Conservation (phyloP, 2,329 filamentous ascomycete species). For the Microascus cirrosus region DNA sequence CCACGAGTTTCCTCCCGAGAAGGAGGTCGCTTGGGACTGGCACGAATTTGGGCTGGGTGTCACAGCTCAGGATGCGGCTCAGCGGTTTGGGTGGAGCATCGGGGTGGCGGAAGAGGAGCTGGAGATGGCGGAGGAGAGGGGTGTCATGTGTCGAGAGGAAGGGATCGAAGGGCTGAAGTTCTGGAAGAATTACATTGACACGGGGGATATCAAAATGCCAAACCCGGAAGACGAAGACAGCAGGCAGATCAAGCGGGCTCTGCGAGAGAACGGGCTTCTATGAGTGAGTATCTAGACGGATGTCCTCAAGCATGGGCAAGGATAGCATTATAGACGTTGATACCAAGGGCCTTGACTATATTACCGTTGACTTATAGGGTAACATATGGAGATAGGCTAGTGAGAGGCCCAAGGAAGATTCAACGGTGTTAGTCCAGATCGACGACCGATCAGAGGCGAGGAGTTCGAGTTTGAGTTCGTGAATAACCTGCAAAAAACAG, state of each 20-base stretch:
- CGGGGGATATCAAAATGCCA: conserved; percentile 22
- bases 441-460: no score
- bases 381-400: no score
- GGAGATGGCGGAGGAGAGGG: conserved; percentile 91
- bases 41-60: conserved; percentile 69
- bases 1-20: conserved; percentile 52
- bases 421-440: no score
- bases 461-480: no score
- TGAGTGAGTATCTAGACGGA: conserved; percentile 8
- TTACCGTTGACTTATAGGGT: no score
- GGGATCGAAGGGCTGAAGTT: conserved; percentile 84
- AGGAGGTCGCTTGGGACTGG: conserved; percentile 67
- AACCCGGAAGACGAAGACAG: conserved; percentile 27
- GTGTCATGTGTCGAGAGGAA: conserved; percentile 80
- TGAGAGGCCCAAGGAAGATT: no score
- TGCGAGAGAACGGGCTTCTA: conserved; percentile 31
- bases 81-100: conserved; percentile 92
- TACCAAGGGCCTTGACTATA: background rate
- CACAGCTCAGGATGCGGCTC: conserved; percentile 79
- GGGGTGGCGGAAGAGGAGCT: conserved; percentile 92
- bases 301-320: background rate
- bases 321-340: background rate
- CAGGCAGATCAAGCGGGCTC: conserved; percentile 27
- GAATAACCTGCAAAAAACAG: no score
- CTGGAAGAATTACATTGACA: conserved; percentile 70